These are phyloP conservation scores for Fusarium sp. DNA, from an alignment of 2,329 filamentous ascomycete species.

Conservation along the genomic window DNA sequence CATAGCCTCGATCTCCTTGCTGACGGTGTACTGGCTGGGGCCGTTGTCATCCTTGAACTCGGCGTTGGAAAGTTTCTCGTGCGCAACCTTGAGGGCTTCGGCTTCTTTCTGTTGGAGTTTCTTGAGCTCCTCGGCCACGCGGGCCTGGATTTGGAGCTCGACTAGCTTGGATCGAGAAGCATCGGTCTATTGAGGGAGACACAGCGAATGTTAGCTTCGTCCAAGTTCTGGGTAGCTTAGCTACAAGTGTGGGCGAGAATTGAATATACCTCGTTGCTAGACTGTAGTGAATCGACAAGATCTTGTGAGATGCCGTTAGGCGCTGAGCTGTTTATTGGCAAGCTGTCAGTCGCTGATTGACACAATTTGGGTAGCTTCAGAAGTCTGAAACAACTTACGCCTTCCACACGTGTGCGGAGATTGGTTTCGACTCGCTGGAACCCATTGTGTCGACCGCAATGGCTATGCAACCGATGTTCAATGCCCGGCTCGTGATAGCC, in stretches of 20 bases:
- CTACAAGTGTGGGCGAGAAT: background rate
- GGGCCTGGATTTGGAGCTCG: constrained; percentile 90
- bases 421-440: constrained; percentile 70
- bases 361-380: background rate
- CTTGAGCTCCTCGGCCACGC: constrained; percentile 88
- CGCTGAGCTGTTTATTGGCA: constrained; percentile 57
- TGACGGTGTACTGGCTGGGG: constrained; percentile 64
- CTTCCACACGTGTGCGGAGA: constrained; percentile 66
- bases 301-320: constrained; percentile 79
- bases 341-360: constrained; percentile 42
- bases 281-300: constrained; percentile 86
- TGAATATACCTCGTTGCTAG: constrained; percentile 83
- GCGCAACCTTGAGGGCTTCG: constrained; percentile 77
- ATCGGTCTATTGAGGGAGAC: constrained; percentile 77
- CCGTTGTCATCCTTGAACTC: constrained; percentile 54
- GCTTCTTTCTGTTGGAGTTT: constrained; percentile 81
- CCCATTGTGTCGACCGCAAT: constrained; percentile 67
- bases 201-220: constrained; percentile 34
- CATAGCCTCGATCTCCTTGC: constrained; percentile 72
- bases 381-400: constrained; percentile 60
- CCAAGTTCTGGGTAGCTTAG: background rate
- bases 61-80: constrained; percentile 72
- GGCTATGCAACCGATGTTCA: constrained; percentile 52
- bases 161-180: constrained; percentile 85
- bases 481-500: constrained; percentile 50